Base-by-base conservation (phyloP, 2,329 filamentous ascomycete species). In the Colletotrichum magnum region DNA sequence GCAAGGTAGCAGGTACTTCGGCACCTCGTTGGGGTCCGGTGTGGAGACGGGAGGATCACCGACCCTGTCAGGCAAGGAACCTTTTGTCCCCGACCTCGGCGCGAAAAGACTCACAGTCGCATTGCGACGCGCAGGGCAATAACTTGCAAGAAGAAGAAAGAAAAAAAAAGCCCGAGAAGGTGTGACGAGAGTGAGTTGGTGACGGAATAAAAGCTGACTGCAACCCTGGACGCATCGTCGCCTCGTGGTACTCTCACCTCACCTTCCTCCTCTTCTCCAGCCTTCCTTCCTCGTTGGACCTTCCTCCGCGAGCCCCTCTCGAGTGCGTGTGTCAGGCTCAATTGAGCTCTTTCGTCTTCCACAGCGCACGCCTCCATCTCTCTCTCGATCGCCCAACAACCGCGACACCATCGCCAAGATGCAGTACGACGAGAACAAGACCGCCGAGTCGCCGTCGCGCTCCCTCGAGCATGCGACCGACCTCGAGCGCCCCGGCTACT, bases 1-100 rank as follows among this genome's bases (percentile, higher is more conserved):
- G 5, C 28, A 32, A 7, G 7, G 7, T 32, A 7, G 6, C 10
- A 9, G 28, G 6, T 32, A 32, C 28, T 32, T 32, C 28, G 28
- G 28, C 28, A 32, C 28, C 28, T 32, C 28, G 28, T 32, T 32
- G 28, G 28, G 28, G 28, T 32, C 28, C 28, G 28, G 6, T 32
- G 66, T 57, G 66, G 66, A 60, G 54, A 39, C 66, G 66, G 56
- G 50, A 66, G 62, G 66, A 69, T 66, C 48, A 45, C 56, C 61
- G 61, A 52, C 66, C 61, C 36, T 66, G 61, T 63, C 59, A 12
- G 32, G 15, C 39, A 54, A 21, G 59, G 41, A 47, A 56, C 51
- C 59, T 54, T 63, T 63, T 36, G 39, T 45, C 39, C 59, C 59
- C 59, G 59, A 63, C 50, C n/a, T 63, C 59, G 59, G 59, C 59